Percentiles rank a stretch among this genome's conserved stretches.
Conservation (phyloP, 441 rosid species). For the Pelargonium exstipulatum region DNA sequence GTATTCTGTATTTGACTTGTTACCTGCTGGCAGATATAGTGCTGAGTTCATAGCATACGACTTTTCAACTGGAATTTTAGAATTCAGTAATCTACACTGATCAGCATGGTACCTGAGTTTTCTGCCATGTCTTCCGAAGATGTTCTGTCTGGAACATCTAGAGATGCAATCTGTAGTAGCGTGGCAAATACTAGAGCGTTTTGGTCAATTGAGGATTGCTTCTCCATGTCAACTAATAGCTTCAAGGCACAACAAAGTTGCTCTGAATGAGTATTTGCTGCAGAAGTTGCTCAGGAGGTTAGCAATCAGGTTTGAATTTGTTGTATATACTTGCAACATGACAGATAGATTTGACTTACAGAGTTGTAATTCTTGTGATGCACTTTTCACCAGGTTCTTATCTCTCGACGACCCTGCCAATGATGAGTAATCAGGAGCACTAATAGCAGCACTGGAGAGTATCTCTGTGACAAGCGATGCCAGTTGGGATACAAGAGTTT, state of each 20-base stretch:
- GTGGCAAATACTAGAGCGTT: constrained; percentile 22
- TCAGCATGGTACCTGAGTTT: constrained; percentile 18
- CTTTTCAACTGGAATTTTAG: neutral
- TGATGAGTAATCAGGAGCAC: constrained; percentile 8
- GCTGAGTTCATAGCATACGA: neutral
- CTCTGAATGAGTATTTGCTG: constrained; percentile 22
- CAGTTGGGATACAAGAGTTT: constrained; percentile 23
- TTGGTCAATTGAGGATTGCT: constrained; percentile 20
- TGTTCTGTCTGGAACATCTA: constrained; percentile 12
- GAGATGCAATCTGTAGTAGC: constrained; percentile 25
- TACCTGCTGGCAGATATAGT: constrained; percentile 17
- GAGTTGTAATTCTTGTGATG: constrained; percentile 3
- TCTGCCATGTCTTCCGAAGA: constrained; percentile 6
- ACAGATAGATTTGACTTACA: constrained; percentile 1
- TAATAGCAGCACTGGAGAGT: constrained; percentile 13
- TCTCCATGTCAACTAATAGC: constrained; percentile 22
- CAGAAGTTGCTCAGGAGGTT: constrained; percentile 4
- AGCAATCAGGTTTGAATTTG: neutral
- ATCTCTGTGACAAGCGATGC: constrained; percentile 25
- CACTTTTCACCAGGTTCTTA: constrained; percentile 3
- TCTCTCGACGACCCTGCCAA: constrained; percentile 17
- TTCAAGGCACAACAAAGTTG: constrained; percentile 25
- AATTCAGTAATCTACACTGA: neutral
- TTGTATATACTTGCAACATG: neutral
- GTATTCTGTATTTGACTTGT: constrained; percentile 11